Evolutionary conservation across 345 rosid genomes (phyloP).

Genomic region (Nasturtium officinale): DNA sequence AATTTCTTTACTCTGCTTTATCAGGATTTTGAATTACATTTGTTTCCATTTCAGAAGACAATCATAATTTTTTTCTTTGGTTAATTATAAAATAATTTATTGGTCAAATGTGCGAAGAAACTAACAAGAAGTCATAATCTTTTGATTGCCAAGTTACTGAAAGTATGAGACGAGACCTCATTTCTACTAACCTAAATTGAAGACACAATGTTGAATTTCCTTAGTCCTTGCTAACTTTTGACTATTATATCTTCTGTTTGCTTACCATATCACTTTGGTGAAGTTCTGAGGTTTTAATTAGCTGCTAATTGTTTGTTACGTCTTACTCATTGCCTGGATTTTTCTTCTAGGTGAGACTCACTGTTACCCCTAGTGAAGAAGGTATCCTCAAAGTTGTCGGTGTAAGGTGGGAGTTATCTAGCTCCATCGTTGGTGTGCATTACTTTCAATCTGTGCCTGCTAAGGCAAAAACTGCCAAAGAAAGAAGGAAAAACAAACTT

Average conservation of each 20-base stretch:
- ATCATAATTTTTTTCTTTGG: neutral
- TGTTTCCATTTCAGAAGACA: constrained; percentile 12
- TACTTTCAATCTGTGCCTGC: constrained; percentile 57
- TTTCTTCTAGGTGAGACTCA: constrained; percentile 70
- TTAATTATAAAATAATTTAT: neutral
- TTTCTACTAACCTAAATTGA: constrained; percentile 21
- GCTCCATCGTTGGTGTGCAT: constrained; percentile 71
- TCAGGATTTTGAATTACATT: constrained; percentile 20
- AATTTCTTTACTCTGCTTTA: constrained; percentile 3
- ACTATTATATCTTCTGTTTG: constrained; percentile 2
- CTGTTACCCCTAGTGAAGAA: constrained; percentile 82
- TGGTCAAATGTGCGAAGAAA: constrained; percentile 21
- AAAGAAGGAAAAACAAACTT: constrained; percentile 57
- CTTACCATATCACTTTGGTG: constrained; percentile 9
- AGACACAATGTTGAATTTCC: constrained; percentile 5
- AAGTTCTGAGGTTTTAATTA: constrained; percentile 10
- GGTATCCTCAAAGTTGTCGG: constrained; percentile 86
- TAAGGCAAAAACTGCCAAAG: constrained; percentile 55
- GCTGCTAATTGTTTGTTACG: constrained; percentile 25
- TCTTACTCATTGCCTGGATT: constrained; percentile 11
- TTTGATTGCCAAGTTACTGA: constrained; percentile 17
- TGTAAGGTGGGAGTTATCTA: constrained; percentile 87
- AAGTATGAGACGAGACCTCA: neutral
- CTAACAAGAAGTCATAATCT: constrained; percentile 12
- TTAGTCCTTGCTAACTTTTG: constrained; percentile 24